Base-by-base conservation (phyloP, 768 basidiomycete genomes). In the Leccinum uliginosum region DNA sequence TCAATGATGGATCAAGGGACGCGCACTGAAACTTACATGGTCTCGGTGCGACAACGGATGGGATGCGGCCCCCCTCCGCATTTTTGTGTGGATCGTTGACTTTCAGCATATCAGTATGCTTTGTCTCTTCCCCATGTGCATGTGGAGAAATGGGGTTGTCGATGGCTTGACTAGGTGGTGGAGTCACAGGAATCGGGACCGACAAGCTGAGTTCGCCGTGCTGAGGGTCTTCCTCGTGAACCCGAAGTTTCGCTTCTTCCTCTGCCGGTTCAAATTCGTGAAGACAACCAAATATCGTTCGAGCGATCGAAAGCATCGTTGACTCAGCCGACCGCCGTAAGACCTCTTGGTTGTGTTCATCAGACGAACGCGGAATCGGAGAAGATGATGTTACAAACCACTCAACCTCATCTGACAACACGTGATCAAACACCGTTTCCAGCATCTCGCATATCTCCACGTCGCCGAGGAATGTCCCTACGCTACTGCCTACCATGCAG, bases 401-500 rank as follows among this genome's bases (percentile, higher is more conserved):
- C 91, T 91, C n/a, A 98, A 77, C 54, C 97, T 80, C 83, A 97
- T 95, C 70, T 98, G 91, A 71, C 96, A 98, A 62, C 94, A 93
- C 50, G 96, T 98, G 10, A 94, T 96, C 62, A 99, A n/a, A 73
- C 5, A 98, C 96, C 1, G 95, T 96, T 73, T 99, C 97, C 63
- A 99, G 76, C 88, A 99, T 94, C 74, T 98, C 97, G 69, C 97
- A 99, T 15, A 98, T 87, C 68, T 94, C 93, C 53, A 97, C 83
- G 65, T 99, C 96, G 26, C 91, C 92, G 34, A 98, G 79, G 10
- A 78, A 76, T n/a, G 74, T 70, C 1, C 91, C 88, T 27, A 91
- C 83, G 55, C 72, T 75, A 56, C 68, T 73, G 52, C 84, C 79
- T 61, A 87, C 86, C 60, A 97, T 78, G 64, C 89, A 88, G 61